phyloP scores from a whole-genome alignment of 345 rosid species.

The Populus nigra region DNA sequence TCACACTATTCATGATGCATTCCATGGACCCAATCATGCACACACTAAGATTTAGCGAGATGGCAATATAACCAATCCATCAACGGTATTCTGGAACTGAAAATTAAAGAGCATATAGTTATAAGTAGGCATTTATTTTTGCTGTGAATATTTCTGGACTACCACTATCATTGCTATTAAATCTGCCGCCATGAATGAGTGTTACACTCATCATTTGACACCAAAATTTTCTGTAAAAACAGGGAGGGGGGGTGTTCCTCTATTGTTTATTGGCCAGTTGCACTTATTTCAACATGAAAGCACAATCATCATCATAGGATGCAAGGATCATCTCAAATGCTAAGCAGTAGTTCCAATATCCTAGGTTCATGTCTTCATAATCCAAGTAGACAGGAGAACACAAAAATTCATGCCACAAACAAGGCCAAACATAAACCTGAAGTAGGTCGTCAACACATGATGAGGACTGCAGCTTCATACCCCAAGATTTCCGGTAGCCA shows the following conservation, averaged over 20 bases:
- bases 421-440: constrained; percentile 44
- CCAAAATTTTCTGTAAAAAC: neutral
- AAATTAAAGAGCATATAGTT: neutral
- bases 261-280: neutral
- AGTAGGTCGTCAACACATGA: constrained; percentile 55
- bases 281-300: neutral
- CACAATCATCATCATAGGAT: neutral
- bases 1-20: neutral
- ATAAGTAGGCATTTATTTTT: neutral
- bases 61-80: neutral
- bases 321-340: neutral
- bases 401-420: neutral
- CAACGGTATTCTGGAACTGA: too few relatives aligned
- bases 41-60: neutral
- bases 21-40: neutral
- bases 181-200: neutral
- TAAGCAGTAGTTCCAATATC: neutral
- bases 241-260: neutral
- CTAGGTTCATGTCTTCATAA: neutral
- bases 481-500: constrained; percentile 57
- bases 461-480: constrained; percentile 54
- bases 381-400: neutral
- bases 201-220: neutral
- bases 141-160: neutral
- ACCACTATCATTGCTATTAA: neutral